Evolutionary conservation across 345 rosid genomes (phyloP).

Genomic region (Brassica juncea): DNA sequence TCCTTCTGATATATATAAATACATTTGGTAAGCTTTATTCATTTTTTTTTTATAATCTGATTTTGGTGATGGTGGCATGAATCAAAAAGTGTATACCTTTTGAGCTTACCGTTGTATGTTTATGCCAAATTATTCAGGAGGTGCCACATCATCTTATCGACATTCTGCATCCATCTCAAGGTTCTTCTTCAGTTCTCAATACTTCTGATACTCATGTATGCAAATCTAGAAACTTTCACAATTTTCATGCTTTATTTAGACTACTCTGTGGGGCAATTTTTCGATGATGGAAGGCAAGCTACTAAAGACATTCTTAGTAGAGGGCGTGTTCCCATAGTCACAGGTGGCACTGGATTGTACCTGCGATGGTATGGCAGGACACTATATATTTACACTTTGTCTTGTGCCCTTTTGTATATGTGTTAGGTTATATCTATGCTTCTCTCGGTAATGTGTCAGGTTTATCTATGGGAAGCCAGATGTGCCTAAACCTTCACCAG

Average conservation of each 20-base stretch:
- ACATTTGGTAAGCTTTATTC: not conserved
- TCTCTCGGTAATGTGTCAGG: conserved; percentile 46
- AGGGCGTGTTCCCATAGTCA: conserved; percentile 76
- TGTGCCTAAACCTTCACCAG: conserved; percentile 81
- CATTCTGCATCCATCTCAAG: conserved; percentile 81
- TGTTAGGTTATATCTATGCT: not conserved
- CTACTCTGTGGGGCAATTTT: conserved; percentile 83
- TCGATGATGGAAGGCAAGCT: conserved; percentile 73
- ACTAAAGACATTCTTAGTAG: conserved; percentile 60
- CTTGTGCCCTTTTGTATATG: not conserved
- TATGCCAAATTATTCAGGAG: conserved; percentile 50
- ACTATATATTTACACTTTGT: conserved; percentile 26
- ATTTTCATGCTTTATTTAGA: conserved; percentile 47
- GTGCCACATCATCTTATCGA: conserved; percentile 89
- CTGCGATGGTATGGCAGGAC: conserved; percentile 72
- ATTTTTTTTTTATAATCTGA: not conserved
- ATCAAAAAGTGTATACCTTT: conserved; percentile 5
- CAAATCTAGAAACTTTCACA: not conserved
- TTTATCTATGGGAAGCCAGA: conserved; percentile 86
- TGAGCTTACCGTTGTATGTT: conserved; percentile 17
- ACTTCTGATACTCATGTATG: not conserved
- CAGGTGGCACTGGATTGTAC: conserved; percentile 93
- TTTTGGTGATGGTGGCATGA: not conserved
- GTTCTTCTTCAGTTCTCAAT: conserved; percentile 35
- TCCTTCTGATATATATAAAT: not conserved